Conservation (phyloP, 768 basidiomycete genomes). For the Lactifluus volemus region DNA sequence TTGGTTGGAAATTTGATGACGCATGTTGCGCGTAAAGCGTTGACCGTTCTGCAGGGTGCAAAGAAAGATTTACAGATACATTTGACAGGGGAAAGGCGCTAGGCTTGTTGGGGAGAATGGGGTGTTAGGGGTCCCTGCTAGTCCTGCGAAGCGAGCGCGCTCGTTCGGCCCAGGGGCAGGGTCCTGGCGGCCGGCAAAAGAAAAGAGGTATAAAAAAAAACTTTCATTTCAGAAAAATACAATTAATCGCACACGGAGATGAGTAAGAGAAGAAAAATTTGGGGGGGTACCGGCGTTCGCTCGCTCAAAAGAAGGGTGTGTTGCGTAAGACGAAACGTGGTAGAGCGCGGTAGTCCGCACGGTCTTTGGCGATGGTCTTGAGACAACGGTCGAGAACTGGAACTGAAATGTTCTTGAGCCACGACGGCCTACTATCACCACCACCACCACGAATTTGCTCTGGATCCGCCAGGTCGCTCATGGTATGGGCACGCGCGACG, state of each 20-base stretch:
- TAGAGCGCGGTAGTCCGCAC: constrained; percentile 58
- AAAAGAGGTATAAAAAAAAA: not conserved
- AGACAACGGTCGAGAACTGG: constrained; percentile 69
- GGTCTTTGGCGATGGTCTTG: constrained; percentile 77
- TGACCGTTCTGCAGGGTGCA: no score
- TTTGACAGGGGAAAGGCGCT: no score
- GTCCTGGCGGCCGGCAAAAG: not conserved
- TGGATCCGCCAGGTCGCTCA: constrained; percentile 22
- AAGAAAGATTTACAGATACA: no score
- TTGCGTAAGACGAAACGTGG: constrained; percentile 56
- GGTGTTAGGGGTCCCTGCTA: constrained; percentile 13
- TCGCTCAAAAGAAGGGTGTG: constrained; percentile 58
- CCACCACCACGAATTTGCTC: constrained; percentile 5
- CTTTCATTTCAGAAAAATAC: not conserved
- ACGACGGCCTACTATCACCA: constrained; percentile 25
- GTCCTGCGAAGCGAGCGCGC: not conserved
- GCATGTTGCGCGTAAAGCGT: not conserved
- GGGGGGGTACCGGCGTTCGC: not conserved
- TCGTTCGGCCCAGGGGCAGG: not conserved
- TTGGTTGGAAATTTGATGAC: not conserved
- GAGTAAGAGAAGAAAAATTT: not conserved
- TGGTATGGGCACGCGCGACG: constrained; percentile 40
- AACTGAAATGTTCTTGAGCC: constrained; percentile 49
- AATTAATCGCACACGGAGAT: not conserved
- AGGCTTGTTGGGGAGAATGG: not conserved